phyloP scores from a whole-genome alignment of 805 yeast genomes.

The Metschnikowia colocasiae region DNA sequence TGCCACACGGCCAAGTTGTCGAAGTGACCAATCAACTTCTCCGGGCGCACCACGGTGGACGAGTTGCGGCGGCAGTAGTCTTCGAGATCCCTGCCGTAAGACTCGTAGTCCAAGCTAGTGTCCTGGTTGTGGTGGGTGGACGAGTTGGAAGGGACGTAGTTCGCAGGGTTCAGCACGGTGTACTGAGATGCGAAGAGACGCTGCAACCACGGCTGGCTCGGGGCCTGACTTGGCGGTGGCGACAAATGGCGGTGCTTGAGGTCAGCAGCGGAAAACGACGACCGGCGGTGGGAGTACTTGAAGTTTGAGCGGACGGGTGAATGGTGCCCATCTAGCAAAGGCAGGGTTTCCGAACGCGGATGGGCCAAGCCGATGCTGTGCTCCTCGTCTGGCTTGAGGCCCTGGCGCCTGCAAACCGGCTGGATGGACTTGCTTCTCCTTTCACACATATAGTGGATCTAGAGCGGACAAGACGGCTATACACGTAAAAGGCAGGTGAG shows the following conservation, averaged over 20 bases:
- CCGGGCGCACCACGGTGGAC: slow-evolving; percentile 28
- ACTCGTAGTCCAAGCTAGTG: slow-evolving; percentile 7
- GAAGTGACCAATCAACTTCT: slow-evolving; percentile 33
- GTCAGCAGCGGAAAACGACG: slow-evolving; percentile 17
- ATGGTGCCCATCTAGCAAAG: background rate
- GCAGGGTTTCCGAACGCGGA: background rate
- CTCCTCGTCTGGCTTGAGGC: background rate
- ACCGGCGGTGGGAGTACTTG: slow-evolving; percentile 8
- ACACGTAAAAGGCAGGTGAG: too few relatives aligned
- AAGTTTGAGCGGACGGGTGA: background rate
- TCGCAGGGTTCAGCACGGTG: slow-evolving; percentile 30
- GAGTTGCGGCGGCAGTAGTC: slow-evolving; percentile 25
- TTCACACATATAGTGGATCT: background rate
- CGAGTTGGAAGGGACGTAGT: slow-evolving; percentile 10
- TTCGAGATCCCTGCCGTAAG: slow-evolving; percentile 17
- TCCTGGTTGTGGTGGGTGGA: slow-evolving; percentile 8
- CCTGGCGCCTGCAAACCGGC: background rate
- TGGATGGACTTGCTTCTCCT: slow-evolving; percentile 3
- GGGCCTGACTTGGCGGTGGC: background rate
- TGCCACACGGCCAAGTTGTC: slow-evolving; percentile 31
- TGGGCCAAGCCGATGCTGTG: background rate
- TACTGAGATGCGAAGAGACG: slow-evolving; percentile 26
- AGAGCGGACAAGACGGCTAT: background rate
- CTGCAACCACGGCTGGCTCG: slow-evolving; percentile 25
- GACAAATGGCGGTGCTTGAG: slow-evolving; percentile 7